Evolutionary conservation across 2,329 filamentous ascomycete species (phyloP).

Genomic region (Orbilia javanica): DNA sequence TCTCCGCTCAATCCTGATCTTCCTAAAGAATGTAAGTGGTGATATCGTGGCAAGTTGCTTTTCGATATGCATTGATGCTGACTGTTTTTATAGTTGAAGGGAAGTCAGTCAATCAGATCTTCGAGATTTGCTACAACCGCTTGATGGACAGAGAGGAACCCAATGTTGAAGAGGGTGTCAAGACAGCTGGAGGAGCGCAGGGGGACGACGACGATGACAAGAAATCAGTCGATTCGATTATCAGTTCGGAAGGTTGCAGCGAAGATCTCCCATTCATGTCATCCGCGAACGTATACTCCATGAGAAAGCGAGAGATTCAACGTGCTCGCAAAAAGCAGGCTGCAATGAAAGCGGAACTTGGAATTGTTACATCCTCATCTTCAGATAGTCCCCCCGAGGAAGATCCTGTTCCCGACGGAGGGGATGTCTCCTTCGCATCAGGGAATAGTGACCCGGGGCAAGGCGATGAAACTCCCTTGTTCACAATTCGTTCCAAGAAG

Average conservation of each 20-base stretch:
- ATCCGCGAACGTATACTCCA: constrained; percentile 35
- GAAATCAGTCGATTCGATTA: constrained; percentile 14
- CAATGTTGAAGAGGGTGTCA: constrained; percentile 1
- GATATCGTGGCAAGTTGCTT: not conserved
- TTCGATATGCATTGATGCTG: not conserved
- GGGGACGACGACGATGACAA: constrained; percentile 24
- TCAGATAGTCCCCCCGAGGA: constrained; percentile 5
- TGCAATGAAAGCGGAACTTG: constrained; percentile 21
- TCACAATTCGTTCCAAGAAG: constrained; percentile 55
- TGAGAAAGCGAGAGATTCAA: constrained; percentile 36
- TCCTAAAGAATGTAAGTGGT: constrained; percentile 44
- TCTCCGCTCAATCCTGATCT: constrained; percentile 26
- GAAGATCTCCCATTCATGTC: constrained; percentile 53
- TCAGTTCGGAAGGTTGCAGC: constrained; percentile 46
- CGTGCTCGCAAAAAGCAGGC: not conserved
- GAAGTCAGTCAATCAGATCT: constrained; percentile 50
- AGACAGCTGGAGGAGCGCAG: not conserved
- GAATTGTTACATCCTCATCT: constrained; percentile 12
- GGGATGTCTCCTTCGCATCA: constrained; percentile 49
- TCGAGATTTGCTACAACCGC: constrained; percentile 29
- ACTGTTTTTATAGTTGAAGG: constrained; percentile 12
- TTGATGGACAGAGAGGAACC: constrained; percentile 11
- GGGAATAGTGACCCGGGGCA: constrained; percentile 53
- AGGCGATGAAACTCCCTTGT: constrained; percentile 38
- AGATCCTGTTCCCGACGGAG: not conserved